Base-by-base conservation (phyloP, 2,329 filamentous ascomycete species). In the Podosphaera leucotricha region DNA sequence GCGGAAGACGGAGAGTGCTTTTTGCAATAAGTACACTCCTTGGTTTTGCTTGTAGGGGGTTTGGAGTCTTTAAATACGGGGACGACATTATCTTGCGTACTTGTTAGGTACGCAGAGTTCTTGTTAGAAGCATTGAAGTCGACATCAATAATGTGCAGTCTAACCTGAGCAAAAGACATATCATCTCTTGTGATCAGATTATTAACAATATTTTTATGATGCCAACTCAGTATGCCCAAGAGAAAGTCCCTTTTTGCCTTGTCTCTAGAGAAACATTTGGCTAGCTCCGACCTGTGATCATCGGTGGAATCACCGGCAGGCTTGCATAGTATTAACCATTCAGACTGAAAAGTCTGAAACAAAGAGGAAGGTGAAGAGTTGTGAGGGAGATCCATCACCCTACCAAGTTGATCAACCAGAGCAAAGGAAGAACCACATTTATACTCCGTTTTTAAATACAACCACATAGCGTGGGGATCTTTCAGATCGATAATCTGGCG, bases 221-320 rank as follows among this genome's bases (percentile, higher is more conserved):
- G 3, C n/a, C 38, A 15, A 40, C 38, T 40, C 6, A 40, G 15
- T 6, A 40, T 40, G 3, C 38, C 38, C 5, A 40, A 15, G 13
- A 40, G 38, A 40, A 40, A 40, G 3, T 40, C 38, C 20, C 38
- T 4, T 24, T 40, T 40, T 8, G 38, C 38, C 38, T 40, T 40
- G 38, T 40, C 21, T 26, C 4, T 22, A 2, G 38, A 40, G n/a
- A 40, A 40, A 40, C n/a, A 40, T 40, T 18, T 40, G 18, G 38
- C 38, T 2, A 26, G 20, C 11, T 40, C 19, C 4, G 8, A 11
- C 15, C 38, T n/a, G n/a, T 40, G 24, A 13, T 40, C 19, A 40
- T 22, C 38, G 21, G 38, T 40, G 38, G 38, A 40, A n/a, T 40
- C 38, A 26, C 38, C 19, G 19, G 19, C 38, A 20, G 24, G 38